Evolutionary conservation across 495 filamentous ascomycete genomes (phyloP).

Genomic region (Clohesyomyces aquaticus): DNA sequence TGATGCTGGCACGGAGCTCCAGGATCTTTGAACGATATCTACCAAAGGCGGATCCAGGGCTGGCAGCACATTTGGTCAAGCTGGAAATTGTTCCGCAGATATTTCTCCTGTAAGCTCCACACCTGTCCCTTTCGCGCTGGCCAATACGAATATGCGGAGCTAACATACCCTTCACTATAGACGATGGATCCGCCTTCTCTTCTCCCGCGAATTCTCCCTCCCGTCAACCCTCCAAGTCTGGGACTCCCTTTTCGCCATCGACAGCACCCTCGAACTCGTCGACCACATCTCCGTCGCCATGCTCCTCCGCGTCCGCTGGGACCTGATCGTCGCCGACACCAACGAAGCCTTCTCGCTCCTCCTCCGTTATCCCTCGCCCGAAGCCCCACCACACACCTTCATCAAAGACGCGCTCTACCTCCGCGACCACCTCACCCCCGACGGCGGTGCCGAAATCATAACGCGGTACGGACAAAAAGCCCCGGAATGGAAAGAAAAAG

Average conservation of each 20-base stretch:
- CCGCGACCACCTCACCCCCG: constrained; percentile 69
- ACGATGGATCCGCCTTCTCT: constrained; percentile 92
- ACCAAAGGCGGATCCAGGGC: constrained; percentile 74
- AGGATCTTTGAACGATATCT: constrained; percentile 83
- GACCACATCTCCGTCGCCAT: constrained; percentile 91
- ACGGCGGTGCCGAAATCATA: constrained; percentile 75
- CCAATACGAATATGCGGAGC: not conserved
- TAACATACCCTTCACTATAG: constrained; percentile 48
- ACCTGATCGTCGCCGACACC: constrained; percentile 82
- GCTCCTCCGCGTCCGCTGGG: constrained; percentile 90
- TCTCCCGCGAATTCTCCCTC: constrained; percentile 90
- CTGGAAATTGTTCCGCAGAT: constrained; percentile 95
- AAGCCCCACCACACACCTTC: constrained; percentile 73
- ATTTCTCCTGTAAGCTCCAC: constrained; percentile 78
- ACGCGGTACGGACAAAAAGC: constrained; percentile 71
- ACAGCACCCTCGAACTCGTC: constrained; percentile 77
- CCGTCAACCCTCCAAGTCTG: constrained; percentile 81
- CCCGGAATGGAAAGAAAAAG: constrained; percentile 41
- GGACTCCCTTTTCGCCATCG: constrained; percentile 90
- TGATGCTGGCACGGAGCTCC: constrained; percentile 83
- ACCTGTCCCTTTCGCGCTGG: not conserved
- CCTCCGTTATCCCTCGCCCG: constrained; percentile 74
- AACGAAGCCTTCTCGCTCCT: constrained; percentile 78
- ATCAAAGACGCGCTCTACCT: constrained; percentile 89
- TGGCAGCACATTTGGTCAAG: constrained; percentile 78